Evolutionary conservation across 371 early-diverging fungal genomes (phyloP).

Genomic region (Batkoa obscura): DNA sequence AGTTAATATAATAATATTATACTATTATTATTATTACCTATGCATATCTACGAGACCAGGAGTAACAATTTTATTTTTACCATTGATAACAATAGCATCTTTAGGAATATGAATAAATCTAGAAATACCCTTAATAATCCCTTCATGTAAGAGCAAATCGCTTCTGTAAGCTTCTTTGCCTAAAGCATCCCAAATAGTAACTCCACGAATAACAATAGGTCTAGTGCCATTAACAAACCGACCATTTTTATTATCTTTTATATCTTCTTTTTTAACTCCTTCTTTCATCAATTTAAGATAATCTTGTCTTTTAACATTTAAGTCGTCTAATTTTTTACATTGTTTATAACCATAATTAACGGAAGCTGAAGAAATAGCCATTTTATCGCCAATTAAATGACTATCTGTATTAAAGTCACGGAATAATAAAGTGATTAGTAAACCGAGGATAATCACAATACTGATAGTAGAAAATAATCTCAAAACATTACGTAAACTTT

Average conservation of each 20-base stretch:
- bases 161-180: slow-evolving; percentile 19
- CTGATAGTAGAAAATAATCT: background rate
- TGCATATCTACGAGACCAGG: slow-evolving; percentile 75
- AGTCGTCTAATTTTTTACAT: no score
- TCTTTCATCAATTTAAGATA: no score
- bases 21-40: slow-evolving; percentile 18
- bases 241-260: no score
- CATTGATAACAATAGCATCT: slow-evolving; percentile 29
- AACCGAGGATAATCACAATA: no score
- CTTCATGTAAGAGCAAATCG: slow-evolving; percentile 32
- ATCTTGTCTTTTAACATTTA: no score
- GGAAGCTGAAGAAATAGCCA: no score
- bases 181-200: slow-evolving; percentile 20
- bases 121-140: slow-evolving; percentile 27
- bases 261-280: no score
- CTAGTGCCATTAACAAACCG: background rate
- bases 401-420: no score
- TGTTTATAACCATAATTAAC: no score
- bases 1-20: no score
- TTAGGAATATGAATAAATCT: slow-evolving; percentile 13
- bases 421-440: background rate
- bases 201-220: background rate
- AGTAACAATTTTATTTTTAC: slow-evolving; percentile 43
- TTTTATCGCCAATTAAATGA: no score
- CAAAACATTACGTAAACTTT: background rate